A percentile compares a stretch with the other conserved stretches of the same genome.
Evolutionary conservation across 2,329 filamentous ascomycete species (phyloP).

Genomic region (Arthrobotrys iridis): DNA sequence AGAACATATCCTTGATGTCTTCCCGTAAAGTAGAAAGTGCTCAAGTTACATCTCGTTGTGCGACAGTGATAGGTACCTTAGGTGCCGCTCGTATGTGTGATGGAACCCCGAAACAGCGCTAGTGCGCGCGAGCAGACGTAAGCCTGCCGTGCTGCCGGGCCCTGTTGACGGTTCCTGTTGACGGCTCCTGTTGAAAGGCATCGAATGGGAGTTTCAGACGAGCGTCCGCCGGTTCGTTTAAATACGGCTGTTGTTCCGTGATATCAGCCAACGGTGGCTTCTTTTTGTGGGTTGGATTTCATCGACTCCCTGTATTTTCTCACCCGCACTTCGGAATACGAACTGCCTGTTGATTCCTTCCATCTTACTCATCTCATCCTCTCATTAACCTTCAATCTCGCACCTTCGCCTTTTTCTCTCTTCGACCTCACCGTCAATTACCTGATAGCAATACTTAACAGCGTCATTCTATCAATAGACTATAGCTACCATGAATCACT

Average conservation of each 20-base stretch:
- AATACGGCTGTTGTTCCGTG: constrained; percentile 45
- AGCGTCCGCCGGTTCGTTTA: constrained; percentile 34
- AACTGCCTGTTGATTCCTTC: neutral
- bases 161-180: neutral
- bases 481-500: constrained; percentile 19
- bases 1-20: neutral
- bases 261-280: constrained; percentile 35
- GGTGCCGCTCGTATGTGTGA: neutral
- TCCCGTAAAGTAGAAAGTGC: too few species aligned
- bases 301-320: too few species aligned
- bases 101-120: constrained; percentile 14
- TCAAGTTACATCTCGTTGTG: neutral
- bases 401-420: neutral
- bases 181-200: neutral
- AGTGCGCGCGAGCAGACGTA: neutral
- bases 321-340: constrained; percentile 43
- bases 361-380: constrained; percentile 6
- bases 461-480: too few species aligned
- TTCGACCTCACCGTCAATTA: too few species aligned
- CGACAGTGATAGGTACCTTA: constrained; percentile 3
- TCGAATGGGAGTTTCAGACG: neutral
- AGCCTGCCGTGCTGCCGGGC: constrained; percentile 14
- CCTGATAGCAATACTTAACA: too few species aligned
- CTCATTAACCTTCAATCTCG: too few species aligned
- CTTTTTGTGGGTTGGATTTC: constrained; percentile 7